phyloP scores from a whole-genome alignment of 768 basidiomycete species.

The Lactarius vividus region DNA sequence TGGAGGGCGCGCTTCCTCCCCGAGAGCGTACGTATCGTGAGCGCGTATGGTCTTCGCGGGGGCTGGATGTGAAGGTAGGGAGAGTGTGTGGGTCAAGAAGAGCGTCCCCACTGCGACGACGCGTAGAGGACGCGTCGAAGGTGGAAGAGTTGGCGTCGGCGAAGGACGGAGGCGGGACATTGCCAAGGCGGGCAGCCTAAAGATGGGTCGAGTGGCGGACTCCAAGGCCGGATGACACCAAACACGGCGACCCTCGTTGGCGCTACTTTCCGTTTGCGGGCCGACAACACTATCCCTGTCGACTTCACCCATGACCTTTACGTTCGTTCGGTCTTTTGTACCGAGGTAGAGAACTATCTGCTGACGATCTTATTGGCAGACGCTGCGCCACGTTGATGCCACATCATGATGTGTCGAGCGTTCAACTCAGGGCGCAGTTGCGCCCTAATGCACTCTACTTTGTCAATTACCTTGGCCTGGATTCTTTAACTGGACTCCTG shows the following conservation, averaged over 20 bases:
- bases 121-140: constrained; percentile 46
- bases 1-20: constrained; percentile 69
- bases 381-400: not conserved
- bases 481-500: not conserved
- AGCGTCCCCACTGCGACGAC: constrained; percentile 79
- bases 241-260: not conserved
- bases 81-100: constrained; percentile 72
- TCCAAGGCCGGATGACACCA: not conserved
- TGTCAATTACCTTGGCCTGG: not conserved
- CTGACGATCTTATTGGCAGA: not conserved
- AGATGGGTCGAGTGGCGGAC: not conserved
- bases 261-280: not conserved
- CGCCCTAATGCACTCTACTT: not conserved
- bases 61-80: constrained; percentile 55
- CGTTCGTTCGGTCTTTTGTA: not conserved
- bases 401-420: not conserved
- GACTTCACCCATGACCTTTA: not conserved
- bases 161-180: constrained; percentile 34
- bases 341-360: not conserved
- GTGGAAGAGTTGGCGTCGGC: constrained; percentile 17
- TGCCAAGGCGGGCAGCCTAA: not conserved
- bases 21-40: constrained; percentile 61
- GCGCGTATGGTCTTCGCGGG: constrained; percentile 63
- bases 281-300: not conserved
- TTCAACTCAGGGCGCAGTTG: not conserved